A percentile compares a stretch with the other conserved stretches of the same genome.
Conservation (phyloP, 2,329 filamentous ascomycete genomes). For the Neofusicoccum sp. region DNA sequence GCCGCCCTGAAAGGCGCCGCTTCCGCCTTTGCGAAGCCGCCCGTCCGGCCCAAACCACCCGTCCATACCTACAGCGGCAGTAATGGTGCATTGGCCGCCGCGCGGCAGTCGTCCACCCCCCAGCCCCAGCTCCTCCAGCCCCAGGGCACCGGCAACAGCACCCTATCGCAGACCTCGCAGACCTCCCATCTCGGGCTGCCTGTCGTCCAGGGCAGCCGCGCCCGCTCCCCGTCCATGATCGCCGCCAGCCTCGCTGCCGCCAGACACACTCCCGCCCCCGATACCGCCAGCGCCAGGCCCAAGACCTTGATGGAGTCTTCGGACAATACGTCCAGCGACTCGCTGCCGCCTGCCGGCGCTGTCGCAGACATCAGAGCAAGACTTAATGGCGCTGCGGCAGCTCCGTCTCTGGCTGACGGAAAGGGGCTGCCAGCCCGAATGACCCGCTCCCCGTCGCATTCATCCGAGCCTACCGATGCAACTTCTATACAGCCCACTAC, state of each 20-base stretch:
- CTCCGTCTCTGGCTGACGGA: background rate
- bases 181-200: slow-evolving; percentile 31
- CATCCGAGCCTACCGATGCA: slow-evolving; percentile 52
- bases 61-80: slow-evolving; percentile 42
- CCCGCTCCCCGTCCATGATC: slow-evolving; percentile 62
- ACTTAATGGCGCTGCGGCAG: background rate
- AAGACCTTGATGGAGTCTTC: background rate
- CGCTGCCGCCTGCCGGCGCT: background rate
- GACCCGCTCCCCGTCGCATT: background rate
- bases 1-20: slow-evolving; percentile 54
- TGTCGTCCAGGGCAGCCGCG: slow-evolving; percentile 31
- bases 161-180: background rate
- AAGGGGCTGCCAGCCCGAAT: background rate
- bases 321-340: slow-evolving; percentile 1
- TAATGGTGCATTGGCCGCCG: slow-evolving; percentile 50
- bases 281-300: background rate
- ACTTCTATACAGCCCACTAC: slow-evolving; percentile 64
- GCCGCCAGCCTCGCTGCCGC: slow-evolving; percentile 66
- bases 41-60: slow-evolving; percentile 44
- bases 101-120: slow-evolving; percentile 26
- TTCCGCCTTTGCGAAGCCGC: slow-evolving; percentile 51
- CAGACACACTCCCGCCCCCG: slow-evolving; percentile 54
- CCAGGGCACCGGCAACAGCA: slow-evolving; percentile 17
- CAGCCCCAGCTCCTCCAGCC: slow-evolving; percentile 12
- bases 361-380: background rate